These are phyloP conservation scores for Kwoniella shivajii DNA, from an alignment of 1,284 basidiomycete species.

Conservation along the genomic window DNA sequence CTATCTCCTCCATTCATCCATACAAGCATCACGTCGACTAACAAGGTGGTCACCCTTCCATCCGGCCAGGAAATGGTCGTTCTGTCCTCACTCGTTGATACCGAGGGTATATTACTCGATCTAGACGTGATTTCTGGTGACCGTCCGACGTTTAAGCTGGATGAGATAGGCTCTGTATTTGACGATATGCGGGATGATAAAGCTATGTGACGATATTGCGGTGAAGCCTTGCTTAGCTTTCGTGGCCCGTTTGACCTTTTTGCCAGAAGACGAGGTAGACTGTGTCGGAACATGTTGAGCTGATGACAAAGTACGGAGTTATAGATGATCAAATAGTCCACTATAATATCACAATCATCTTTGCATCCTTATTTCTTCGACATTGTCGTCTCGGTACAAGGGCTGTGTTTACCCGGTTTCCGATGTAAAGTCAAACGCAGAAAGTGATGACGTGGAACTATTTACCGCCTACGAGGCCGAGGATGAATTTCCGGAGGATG, in stretches of 20 bases:
- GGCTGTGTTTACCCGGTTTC: no score
- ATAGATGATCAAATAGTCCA: no score
- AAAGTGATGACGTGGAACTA: constrained; percentile 7
- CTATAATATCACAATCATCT: no score
- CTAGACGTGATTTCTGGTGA: background rate
- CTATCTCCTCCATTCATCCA: background rate
- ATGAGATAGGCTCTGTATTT: background rate
- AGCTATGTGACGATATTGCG: background rate
- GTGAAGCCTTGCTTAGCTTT: no score
- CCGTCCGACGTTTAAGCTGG: background rate
- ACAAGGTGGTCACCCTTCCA: constrained; percentile 19
- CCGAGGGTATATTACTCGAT: constrained; percentile 2
- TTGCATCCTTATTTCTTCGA: no score
- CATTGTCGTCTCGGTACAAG: no score
- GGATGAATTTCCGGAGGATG: background rate
- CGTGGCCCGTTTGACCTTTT: no score
- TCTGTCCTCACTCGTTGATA: background rate
- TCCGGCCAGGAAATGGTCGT: constrained; percentile 19
- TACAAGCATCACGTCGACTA: background rate
- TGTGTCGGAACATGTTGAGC: no score
- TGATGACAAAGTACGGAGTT: no score
- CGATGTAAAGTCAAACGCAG: no score
- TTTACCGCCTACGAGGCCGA: background rate
- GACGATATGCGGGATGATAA: background rate
- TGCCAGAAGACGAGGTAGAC: no score